Conservation (phyloP, 805 yeast genomes). For the Monosporozyma yasuniensis region DNA sequence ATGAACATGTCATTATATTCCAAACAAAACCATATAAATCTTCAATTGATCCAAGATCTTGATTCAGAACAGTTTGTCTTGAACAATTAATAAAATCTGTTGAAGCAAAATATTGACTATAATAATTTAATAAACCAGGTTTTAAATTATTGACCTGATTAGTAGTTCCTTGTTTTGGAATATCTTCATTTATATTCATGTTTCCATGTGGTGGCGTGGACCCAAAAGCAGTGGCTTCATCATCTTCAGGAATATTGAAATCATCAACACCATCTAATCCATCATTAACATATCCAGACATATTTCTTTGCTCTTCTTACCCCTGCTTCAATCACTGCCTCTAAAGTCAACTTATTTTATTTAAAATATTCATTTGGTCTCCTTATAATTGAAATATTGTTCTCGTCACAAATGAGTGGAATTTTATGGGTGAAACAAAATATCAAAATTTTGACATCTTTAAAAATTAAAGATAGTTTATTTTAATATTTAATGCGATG, state of each 20-base stretch:
- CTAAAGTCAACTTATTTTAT: too few relatives aligned
- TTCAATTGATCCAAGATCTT: conserved; percentile 12
- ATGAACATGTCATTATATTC: conserved; percentile 77
- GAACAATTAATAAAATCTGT: not conserved
- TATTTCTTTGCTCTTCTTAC: not conserved
- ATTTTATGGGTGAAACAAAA: not conserved
- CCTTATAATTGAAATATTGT: not conserved
- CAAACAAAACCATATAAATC: conserved; percentile 87
- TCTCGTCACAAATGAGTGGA: not conserved
- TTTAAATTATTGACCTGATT: conserved; percentile 8
- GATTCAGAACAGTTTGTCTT: not conserved
- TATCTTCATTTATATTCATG: not conserved
- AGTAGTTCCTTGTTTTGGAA: not conserved
- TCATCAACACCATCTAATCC: conserved; percentile 25
- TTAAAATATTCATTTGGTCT: not conserved
- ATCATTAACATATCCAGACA: conserved; percentile 11
- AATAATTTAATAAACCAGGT: conserved; percentile 22
- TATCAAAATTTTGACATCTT: not conserved
- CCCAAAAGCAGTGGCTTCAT: conserved; percentile 5
- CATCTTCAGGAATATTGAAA: conserved; percentile 19
- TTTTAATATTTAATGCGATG: not conserved
- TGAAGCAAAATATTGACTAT: conserved; percentile 19
- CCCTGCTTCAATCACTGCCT: too few relatives aligned
- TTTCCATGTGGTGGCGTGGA: conserved; percentile 2
- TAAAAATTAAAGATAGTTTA: not conserved